Conservation (phyloP, 441 rosid species). For the Hura crepitans region DNA sequence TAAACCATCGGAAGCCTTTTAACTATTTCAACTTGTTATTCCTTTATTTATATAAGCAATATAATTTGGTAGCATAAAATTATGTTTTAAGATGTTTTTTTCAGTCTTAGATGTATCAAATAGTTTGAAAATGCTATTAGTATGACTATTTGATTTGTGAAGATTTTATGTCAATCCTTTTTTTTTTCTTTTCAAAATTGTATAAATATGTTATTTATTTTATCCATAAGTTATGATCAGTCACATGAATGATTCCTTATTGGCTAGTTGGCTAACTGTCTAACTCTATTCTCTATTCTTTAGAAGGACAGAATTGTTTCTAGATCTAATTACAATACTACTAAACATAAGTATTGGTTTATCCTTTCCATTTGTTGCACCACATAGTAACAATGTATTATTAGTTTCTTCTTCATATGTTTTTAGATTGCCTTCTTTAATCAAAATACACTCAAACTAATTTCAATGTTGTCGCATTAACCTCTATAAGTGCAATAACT, state of each 20-base stretch:
- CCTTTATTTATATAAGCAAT: neutral
- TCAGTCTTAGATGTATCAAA: neutral
- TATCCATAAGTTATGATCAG: neutral
- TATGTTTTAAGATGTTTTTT: neutral
- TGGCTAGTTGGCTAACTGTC: neutral
- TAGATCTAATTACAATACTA: neutral
- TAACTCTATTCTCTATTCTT: neutral
- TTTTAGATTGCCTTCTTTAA: too few relatives aligned
- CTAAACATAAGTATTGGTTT: too few relatives aligned
- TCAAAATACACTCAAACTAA: too few relatives aligned
- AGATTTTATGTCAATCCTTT: neutral
- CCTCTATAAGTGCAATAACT: too few relatives aligned
- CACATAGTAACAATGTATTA: too few relatives aligned
- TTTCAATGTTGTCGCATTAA: too few relatives aligned
- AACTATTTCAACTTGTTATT: neutral
- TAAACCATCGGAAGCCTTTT: slow-evolving; percentile 20
- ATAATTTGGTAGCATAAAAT: neutral
- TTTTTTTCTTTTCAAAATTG: too few relatives aligned
- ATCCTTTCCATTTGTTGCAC: too few relatives aligned
- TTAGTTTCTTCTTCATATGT: too few relatives aligned
- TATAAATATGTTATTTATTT: neutral
- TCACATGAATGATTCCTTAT: neutral
- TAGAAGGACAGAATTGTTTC: too few relatives aligned
- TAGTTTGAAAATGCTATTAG: neutral
- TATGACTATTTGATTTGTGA: neutral